Evolutionary conservation across 2,329 filamentous ascomycete species (phyloP).

Genomic region (Trichoderma harzianum): DNA sequence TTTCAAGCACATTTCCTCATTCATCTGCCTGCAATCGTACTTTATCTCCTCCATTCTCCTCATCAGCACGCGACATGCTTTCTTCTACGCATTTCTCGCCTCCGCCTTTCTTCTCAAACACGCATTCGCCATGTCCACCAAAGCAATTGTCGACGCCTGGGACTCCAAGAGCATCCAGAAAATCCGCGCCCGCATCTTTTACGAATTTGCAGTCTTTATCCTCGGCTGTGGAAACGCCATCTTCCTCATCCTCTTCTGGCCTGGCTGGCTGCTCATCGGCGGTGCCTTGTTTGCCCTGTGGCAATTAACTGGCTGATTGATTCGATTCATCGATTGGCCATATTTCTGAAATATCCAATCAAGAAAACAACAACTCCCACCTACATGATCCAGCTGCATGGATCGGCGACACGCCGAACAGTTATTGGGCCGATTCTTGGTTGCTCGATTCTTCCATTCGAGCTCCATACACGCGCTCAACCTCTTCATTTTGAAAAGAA

Average conservation of each 20-base stretch:
- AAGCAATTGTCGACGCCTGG: conserved; percentile 34
- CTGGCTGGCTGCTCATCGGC: conserved; percentile 51
- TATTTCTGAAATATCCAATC: neutral
- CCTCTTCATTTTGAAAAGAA: conserved; percentile 62
- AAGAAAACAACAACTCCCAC: neutral
- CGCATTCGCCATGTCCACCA: conserved; percentile 27
- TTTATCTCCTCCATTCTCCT: conserved; percentile 28
- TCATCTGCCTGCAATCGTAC: conserved; percentile 31
- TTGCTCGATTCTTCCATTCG: neutral
- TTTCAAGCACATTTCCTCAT: conserved; percentile 17
- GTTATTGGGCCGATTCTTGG: neutral
- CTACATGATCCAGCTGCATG: neutral
- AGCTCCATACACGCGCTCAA: neutral
- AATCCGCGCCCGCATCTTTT: conserved; percentile 47
- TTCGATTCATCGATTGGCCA: conserved; percentile 28
- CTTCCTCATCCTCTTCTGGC: conserved; percentile 54
- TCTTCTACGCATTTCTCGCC: conserved; percentile 23
- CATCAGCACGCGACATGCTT: neutral
- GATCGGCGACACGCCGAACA: neutral
- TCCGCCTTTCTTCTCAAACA: conserved; percentile 28
- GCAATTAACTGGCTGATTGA: conserved; percentile 33
- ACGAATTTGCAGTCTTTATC: conserved; percentile 50
- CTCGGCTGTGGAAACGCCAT: conserved; percentile 49
- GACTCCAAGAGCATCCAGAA: conserved; percentile 34
- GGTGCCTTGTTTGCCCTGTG: conserved; percentile 35